phyloP scores from a whole-genome alignment of 2,329 filamentous ascomycete species.

The Penicillium sp. region DNA sequence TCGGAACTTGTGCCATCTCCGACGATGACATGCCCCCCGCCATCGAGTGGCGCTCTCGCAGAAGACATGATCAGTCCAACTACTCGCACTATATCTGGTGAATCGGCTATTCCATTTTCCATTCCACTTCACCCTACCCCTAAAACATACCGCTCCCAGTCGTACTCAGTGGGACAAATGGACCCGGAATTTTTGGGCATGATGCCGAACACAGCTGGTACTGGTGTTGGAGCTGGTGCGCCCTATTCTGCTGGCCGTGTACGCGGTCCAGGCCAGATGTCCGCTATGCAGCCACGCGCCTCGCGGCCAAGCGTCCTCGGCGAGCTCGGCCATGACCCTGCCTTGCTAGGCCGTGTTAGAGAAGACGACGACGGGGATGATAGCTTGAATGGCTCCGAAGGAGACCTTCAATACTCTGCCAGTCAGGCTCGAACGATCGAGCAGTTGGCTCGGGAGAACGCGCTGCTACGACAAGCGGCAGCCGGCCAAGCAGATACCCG shows the following conservation, averaged over 20 bases:
- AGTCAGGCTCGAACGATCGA: slow-evolving; percentile 48
- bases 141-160: slow-evolving; percentile 92
- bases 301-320: slow-evolving; percentile 57
- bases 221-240: slow-evolving; percentile 22
- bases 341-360: slow-evolving; percentile 46
- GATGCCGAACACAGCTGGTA: slow-evolving; percentile 33
- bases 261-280: slow-evolving; percentile 51
- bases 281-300: slow-evolving; percentile 73
- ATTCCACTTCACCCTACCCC: slow-evolving; percentile 86
- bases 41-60: slow-evolving; percentile 52
- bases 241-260: slow-evolving; percentile 33
- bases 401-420: slow-evolving; percentile 36
- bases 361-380: slow-evolving; percentile 50
- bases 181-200: slow-evolving; percentile 60
- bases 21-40: slow-evolving; percentile 58
- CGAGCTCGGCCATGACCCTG: slow-evolving; percentile 47
- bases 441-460: slow-evolving; percentile 48
- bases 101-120: slow-evolving; percentile 70
- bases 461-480: slow-evolving; percentile 46
- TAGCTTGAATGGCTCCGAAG: slow-evolving; percentile 40
- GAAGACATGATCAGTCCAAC: slow-evolving; percentile 53
- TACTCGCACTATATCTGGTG: slow-evolving; percentile 45
- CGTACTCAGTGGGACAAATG: slow-evolving; percentile 89
- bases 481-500: slow-evolving; percentile 39
- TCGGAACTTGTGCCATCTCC: slow-evolving; percentile 73